Conservation (phyloP, 2,329 filamentous ascomycete species). For the Pseudopyrenochaeta lycopersici region DNA sequence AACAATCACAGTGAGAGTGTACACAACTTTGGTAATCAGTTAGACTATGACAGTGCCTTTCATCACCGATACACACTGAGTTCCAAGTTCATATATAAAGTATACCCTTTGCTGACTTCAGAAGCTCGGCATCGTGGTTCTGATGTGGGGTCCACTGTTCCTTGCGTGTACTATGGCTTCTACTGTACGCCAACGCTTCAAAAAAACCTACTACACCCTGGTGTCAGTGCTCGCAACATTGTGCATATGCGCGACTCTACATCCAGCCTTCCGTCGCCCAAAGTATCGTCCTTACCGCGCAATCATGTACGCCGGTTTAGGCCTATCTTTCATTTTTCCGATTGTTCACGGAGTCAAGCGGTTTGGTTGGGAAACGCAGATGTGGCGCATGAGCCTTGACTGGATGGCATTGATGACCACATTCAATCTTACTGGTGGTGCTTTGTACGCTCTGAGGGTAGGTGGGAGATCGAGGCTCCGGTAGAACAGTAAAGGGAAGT, state of each 20-base stretch:
- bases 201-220: constrained; percentile 16
- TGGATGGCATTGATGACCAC: constrained; percentile 25
- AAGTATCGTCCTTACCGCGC: constrained; percentile 15
- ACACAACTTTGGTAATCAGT: constrained; percentile 14
- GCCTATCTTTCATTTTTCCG: constrained; percentile 18
- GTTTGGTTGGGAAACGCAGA: not conserved
- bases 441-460: constrained; percentile 17
- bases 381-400: constrained; percentile 22
- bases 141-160: constrained; percentile 29
- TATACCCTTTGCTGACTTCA: not conserved
- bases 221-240: constrained; percentile 15
- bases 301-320: constrained; percentile 20
- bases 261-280: constrained; percentile 22
- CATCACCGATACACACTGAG: not conserved
- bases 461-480: not conserved
- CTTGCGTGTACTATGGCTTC: constrained; percentile 25
- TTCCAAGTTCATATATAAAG: not conserved
- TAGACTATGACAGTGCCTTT: constrained; percentile 18
- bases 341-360: constrained; percentile 6
- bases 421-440: constrained; percentile 17
- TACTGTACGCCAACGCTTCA: constrained; percentile 15
- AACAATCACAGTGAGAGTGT: constrained; percentile 22
- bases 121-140: constrained; percentile 24
- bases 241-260: constrained; percentile 15
- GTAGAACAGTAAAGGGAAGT: constrained; percentile 16